A percentile compares a stretch with the other conserved stretches of the same genome.
Conservation (phyloP, 148 eudicot species). For the Rhododendron molle region DNA sequence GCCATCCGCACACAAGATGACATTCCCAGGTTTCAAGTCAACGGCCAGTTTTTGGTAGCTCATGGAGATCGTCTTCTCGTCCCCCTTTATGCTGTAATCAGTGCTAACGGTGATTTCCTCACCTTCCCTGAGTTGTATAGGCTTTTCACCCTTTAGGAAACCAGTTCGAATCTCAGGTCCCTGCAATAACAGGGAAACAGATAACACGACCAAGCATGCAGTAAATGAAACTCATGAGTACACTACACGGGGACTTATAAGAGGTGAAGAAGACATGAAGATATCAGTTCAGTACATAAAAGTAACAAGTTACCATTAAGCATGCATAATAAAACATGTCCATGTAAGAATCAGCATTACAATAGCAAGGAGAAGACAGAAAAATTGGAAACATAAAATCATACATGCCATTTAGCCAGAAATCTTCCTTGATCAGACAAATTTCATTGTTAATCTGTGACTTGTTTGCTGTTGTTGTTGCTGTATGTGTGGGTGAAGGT, state of each 20-base stretch:
- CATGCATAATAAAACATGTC: background rate
- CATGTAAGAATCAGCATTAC: background rate
- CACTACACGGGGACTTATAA: background rate
- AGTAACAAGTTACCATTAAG: background rate
- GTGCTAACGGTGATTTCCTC: constrained; percentile 54
- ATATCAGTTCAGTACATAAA: background rate
- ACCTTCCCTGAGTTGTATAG: constrained; percentile 58
- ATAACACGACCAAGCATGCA: background rate
- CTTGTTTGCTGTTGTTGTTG: background rate
- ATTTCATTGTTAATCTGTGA: background rate
- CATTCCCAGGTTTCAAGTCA: constrained; percentile 59
- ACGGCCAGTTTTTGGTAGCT: constrained; percentile 61
- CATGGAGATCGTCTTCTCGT: constrained; percentile 48
- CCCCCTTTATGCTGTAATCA: constrained; percentile 55
- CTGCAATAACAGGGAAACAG: constrained; percentile 22
- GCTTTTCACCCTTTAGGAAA: constrained; percentile 53
- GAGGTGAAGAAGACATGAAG: background rate
- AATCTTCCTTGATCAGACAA: background rate
- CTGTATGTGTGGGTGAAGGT: background rate
- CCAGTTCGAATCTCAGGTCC: constrained; percentile 86
- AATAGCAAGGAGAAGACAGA: background rate
- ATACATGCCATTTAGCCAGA: background rate
- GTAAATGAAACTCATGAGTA: background rate
- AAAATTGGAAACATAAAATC: background rate
- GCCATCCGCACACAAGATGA: constrained; percentile 68